Evolutionary conservation across 306 rosid species (phyloP).

Genomic region (Pyrus pyrifolia): DNA sequence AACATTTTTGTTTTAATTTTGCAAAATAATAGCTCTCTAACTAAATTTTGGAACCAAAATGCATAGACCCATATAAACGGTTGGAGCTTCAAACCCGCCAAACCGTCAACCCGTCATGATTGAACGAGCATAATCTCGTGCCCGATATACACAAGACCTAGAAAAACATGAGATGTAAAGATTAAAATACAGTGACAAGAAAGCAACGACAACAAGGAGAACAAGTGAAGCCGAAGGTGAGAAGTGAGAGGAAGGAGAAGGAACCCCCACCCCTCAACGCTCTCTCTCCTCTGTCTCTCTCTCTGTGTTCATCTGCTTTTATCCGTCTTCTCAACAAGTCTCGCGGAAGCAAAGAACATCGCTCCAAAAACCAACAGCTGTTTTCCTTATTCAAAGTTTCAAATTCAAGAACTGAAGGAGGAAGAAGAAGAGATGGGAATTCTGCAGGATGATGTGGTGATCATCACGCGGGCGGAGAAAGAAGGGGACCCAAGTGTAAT

Average conservation of each 20-base stretch:
- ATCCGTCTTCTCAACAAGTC: not conserved
- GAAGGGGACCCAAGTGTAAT: slow-evolving; percentile 63
- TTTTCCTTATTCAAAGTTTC: not conserved
- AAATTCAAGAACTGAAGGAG: not conserved
- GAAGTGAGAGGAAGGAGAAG: not conserved
- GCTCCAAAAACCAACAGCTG: not conserved
- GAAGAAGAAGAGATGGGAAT: slow-evolving; percentile 52
- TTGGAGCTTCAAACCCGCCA: not conserved
- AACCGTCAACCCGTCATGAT: not conserved
- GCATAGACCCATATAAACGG: too few species aligned
- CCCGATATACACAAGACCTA: not conserved
- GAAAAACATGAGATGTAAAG: not conserved
- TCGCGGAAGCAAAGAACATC: not conserved
- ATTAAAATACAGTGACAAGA: not conserved
- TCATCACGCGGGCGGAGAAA: slow-evolving; percentile 50
- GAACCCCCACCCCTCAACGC: not conserved
- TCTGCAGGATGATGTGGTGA: slow-evolving; percentile 70
- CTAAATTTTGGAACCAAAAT: too few species aligned
- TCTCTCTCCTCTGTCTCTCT: too few species aligned
- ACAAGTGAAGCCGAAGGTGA: slow-evolving; percentile 17
- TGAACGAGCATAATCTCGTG: not conserved
- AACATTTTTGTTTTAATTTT: too few species aligned
- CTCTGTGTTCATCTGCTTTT: slow-evolving; percentile 1
- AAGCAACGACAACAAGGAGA: slow-evolving; percentile 12
- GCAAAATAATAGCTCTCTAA: too few species aligned